A percentile compares a stretch with the other conserved stretches of the same genome.
phyloP scores from a whole-genome alignment of 2,329 filamentous ascomycete species.

The Fusarium veterinarium region DNA sequence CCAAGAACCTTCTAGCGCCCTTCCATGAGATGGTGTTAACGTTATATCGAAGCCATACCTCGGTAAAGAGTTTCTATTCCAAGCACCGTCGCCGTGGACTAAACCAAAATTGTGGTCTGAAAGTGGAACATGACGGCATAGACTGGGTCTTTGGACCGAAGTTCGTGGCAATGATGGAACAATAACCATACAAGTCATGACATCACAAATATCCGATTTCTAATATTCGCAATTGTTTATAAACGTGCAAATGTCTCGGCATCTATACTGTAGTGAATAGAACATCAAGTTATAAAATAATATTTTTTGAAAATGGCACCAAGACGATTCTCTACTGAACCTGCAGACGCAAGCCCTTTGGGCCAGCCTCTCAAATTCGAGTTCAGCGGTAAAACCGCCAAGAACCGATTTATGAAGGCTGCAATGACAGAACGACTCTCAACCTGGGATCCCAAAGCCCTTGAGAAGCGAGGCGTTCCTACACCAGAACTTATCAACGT shows the following conservation, averaged over 20 bases:
- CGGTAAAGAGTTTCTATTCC: not conserved
- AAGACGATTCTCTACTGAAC: constrained; percentile 7
- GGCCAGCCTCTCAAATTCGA: constrained; percentile 60
- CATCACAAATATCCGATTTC: constrained; percentile 9
- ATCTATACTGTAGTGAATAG: fast-evolving
- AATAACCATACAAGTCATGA: constrained; percentile 6
- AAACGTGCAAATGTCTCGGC: not conserved
- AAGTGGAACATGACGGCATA: constrained; percentile 28
- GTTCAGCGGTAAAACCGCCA: constrained; percentile 66
- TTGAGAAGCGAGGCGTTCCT: constrained; percentile 60
- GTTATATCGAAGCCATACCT: not conserved
- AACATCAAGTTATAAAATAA: not conserved
- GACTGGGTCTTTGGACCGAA: not conserved
- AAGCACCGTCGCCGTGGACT: not conserved
- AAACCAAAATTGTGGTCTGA: not conserved
- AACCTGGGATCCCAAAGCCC: constrained; percentile 66
- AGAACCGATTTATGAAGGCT: constrained; percentile 74
- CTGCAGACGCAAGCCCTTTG: constrained; percentile 43
- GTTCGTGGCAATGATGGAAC: not conserved
- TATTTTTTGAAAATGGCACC: constrained; percentile 9
- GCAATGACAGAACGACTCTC: constrained; percentile 75
- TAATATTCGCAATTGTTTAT: not conserved
- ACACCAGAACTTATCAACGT: constrained; percentile 59
- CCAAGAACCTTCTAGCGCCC: not conserved
- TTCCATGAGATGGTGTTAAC: not conserved